Evolutionary conservation across 2,329 filamentous ascomycete species (phyloP).

Genomic region (Colletotrichum sp.): DNA sequence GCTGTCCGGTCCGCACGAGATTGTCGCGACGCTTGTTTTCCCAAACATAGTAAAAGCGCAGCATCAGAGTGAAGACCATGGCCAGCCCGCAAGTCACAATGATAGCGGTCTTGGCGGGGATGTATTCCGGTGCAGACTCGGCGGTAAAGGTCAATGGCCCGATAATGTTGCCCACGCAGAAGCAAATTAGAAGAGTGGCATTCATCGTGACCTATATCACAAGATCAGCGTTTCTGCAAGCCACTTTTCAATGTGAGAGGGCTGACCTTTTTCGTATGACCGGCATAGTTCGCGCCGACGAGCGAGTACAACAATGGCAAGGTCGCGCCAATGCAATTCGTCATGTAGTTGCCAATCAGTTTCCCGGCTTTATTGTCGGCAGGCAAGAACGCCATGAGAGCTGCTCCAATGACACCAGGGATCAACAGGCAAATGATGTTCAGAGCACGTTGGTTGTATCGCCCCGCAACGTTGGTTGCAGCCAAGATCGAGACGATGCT

Average conservation of each 20-base stretch:
- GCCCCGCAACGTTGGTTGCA: slow-evolving; percentile 62
- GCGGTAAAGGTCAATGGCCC: slow-evolving; percentile 67
- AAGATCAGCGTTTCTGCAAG: background rate
- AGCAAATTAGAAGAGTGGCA: slow-evolving; percentile 29
- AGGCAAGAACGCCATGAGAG: slow-evolving; percentile 63
- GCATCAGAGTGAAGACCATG: background rate
- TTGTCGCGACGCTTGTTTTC: slow-evolving; percentile 20
- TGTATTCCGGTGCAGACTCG: slow-evolving; percentile 63
- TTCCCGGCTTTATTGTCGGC: slow-evolving; percentile 48
- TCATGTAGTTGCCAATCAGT: slow-evolving; percentile 67
- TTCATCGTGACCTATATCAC: slow-evolving; percentile 57
- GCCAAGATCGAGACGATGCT: slow-evolving; percentile 65
- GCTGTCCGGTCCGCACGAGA: slow-evolving; percentile 53
- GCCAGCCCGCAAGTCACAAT: slow-evolving; percentile 54
- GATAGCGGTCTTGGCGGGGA: slow-evolving; percentile 60
- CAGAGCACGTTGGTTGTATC: slow-evolving; percentile 55
- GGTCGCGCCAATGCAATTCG: slow-evolving; percentile 69
- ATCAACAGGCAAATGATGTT: slow-evolving; percentile 33
- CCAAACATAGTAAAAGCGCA: slow-evolving; percentile 9
- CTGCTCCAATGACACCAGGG: slow-evolving; percentile 48
- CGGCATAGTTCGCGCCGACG: slow-evolving; percentile 73
- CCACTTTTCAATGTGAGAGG: background rate
- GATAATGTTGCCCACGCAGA: slow-evolving; percentile 65
- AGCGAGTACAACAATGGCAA: slow-evolving; percentile 71
- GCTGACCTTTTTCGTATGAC: slow-evolving; percentile 64